Percentiles rank a stretch among this genome's conserved stretches.
phyloP scores from a whole-genome alignment of 108 stramenopile genomes.

The Nitzschia sp. region DNA sequence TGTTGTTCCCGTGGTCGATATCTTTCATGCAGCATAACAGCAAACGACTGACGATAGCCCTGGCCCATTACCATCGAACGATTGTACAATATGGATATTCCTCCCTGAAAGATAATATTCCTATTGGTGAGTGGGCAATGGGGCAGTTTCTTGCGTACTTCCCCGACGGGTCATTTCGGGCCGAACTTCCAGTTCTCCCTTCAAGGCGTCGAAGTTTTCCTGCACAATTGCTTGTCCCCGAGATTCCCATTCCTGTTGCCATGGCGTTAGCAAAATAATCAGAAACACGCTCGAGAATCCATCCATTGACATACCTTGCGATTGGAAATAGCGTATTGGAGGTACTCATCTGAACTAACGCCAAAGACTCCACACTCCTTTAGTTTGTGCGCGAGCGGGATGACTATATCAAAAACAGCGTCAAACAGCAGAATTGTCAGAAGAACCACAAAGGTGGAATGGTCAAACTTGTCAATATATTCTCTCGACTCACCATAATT shows the following conservation, averaged over 20 bases:
- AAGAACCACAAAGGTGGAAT: neutral
- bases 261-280: too few relatives aligned
- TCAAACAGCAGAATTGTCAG: neutral
- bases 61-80: too few relatives aligned
- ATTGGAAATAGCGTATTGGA: constrained; percentile 13
- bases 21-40: too few relatives aligned
- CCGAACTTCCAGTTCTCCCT: neutral
- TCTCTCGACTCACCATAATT: constrained; percentile 24
- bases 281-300: too few relatives aligned
- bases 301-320: too few relatives aligned
- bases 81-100: too few relatives aligned
- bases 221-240: neutral
- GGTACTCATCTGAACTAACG: constrained; percentile 8
- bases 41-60: too few relatives aligned
- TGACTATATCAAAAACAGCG: neutral
- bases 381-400: constrained; percentile 15
- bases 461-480: too few relatives aligned
- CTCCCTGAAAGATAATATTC: too few relatives aligned
- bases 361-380: constrained; percentile 22
- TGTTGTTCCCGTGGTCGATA: too few relatives aligned
- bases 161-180: neutral
- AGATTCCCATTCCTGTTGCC: constrained; percentile 9
- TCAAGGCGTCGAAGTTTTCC: neutral
- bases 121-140: constrained; percentile 7
- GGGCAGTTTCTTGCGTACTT: neutral